Evolutionary conservation across 768 basidiomycete species (phyloP).

Genomic region (Kwoniella sp.): DNA sequence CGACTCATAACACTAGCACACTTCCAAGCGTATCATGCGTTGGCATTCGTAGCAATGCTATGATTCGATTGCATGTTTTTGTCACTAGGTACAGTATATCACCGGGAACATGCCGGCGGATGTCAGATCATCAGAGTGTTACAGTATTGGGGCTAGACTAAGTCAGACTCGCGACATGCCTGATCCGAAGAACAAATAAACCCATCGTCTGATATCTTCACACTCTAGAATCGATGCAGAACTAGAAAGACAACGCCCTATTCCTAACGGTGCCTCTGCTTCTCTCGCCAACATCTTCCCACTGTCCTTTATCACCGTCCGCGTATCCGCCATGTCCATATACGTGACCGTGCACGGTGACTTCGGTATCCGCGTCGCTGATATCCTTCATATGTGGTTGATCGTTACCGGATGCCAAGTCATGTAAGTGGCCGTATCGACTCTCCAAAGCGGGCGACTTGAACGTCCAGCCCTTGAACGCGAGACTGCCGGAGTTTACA

Average conservation of each 20-base stretch:
- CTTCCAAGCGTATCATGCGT: too few relatives aligned
- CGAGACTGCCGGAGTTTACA: conserved; percentile 36
- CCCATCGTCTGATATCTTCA: too few relatives aligned
- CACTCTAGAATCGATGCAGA: too few relatives aligned
- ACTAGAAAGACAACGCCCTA: conserved; percentile 36
- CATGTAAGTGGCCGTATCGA: conserved; percentile 36
- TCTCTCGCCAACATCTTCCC: conserved; percentile 11
- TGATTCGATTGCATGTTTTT: too few relatives aligned
- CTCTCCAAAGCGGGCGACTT: conserved; percentile 37
- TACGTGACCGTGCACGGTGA: background rate
- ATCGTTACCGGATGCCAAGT: conserved; percentile 8
- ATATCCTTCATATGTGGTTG: conserved; percentile 16
- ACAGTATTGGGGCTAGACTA: too few relatives aligned
- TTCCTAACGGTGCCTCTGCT: conserved; percentile 29
- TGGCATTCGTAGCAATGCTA: too few relatives aligned
- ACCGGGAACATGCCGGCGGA: too few relatives aligned
- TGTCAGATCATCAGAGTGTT: too few relatives aligned
- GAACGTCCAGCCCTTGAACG: conserved; percentile 56
- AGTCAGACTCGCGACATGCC: too few relatives aligned
- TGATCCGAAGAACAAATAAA: too few relatives aligned
- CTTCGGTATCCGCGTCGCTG: conserved; percentile 6
- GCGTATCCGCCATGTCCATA: conserved; percentile 3
- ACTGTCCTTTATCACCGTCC: background rate
- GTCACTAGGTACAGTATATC: too few relatives aligned
- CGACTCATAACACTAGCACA: too few relatives aligned